Conservation (phyloP, 2,329 filamentous ascomycete species). For the Pochonia chlamydosporia region DNA sequence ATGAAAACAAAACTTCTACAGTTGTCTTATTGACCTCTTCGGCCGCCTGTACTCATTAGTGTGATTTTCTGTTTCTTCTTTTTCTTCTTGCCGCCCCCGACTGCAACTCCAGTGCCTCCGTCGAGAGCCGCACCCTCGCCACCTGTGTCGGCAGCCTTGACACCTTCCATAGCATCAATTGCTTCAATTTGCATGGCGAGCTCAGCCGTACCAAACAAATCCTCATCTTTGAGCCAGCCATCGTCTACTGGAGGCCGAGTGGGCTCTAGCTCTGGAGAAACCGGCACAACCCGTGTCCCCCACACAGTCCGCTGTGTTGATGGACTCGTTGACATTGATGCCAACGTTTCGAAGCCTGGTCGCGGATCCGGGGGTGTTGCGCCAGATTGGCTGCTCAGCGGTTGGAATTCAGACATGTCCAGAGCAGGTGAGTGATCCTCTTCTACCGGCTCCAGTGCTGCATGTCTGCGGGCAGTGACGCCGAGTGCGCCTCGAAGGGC, state of each 20-base stretch:
- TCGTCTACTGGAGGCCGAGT: slow-evolving; percentile 49
- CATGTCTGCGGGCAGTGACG: slow-evolving; percentile 23
- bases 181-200: slow-evolving; percentile 54
- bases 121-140: slow-evolving; percentile 8
- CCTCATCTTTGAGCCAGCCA: slow-evolving; percentile 81
- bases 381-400: slow-evolving; percentile 45
- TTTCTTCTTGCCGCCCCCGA: slow-evolving; percentile 45
- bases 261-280: slow-evolving; percentile 48
- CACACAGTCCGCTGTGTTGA: slow-evolving; percentile 76
- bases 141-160: slow-evolving; percentile 10
- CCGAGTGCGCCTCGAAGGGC: slow-evolving; percentile 51
- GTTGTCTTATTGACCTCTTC: slow-evolving; percentile 32
- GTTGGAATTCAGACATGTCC: slow-evolving; percentile 59
- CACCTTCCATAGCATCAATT: slow-evolving; percentile 33
- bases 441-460: slow-evolving; percentile 29
- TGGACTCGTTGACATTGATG: slow-evolving; percentile 76
- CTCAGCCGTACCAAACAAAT: slow-evolving; percentile 60
- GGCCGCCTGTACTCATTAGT: slow-evolving; percentile 62
- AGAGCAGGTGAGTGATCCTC: slow-evolving; percentile 33
- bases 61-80: slow-evolving; percentile 71
- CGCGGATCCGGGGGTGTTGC: slow-evolving; percentile 51
- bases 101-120: slow-evolving; percentile 20
- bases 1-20: not conserved
- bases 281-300: slow-evolving; percentile 71
- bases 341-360: slow-evolving; percentile 61